Base-by-base conservation (phyloP, 176 grass and related monocot species). In the Cymbopogon citratus region DNA sequence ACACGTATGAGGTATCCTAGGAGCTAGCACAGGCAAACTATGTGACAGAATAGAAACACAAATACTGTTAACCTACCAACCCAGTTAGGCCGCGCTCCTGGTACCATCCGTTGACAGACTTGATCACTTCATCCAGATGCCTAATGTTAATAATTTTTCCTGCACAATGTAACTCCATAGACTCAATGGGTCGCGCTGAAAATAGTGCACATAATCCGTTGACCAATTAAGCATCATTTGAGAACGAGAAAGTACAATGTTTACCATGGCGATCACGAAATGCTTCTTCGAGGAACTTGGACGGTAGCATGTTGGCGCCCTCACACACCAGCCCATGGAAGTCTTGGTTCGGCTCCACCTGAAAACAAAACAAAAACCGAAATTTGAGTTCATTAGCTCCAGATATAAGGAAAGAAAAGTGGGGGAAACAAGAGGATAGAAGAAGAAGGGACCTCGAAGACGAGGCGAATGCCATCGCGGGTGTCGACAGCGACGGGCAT, bases 281-380 rank as follows among this genome's bases (percentile, higher is more conserved):
- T 46, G 96, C 80, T 62, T 99, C 96, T 81, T 90, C 51, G 40
- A 99, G 56, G 60, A 99, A 93, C 82, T 95, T 95, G 18, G 93
- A 93, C n/a, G 92, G 96, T 52, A 99, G 91, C 76, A 91, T 84
- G 70, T 95, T 95, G 76, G 91, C 96, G 8, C 96, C 92, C 85
- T 95, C 92, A 26, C 92, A 99, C 63, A 99, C 88, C 33, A 99
- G 79, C 49, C 96, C 96, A 65, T 89, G 86, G 80, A 95, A 91
- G 21, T 99, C 92, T 85, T 99, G 96, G 75, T 99, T 99, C 16
- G 96, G 96, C 84, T 99, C 92, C 76, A 99, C 96, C 96, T 99
- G 78, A 65, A 66, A 91, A 76, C 63, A 85, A 21, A 81, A 16
- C 1, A 41, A 80, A 5, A 63, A 31, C 39, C 19, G 23, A 35